Evolutionary conservation across 495 filamentous ascomycete species (phyloP).

Genomic region (Chaetomidium leptoderma): DNA sequence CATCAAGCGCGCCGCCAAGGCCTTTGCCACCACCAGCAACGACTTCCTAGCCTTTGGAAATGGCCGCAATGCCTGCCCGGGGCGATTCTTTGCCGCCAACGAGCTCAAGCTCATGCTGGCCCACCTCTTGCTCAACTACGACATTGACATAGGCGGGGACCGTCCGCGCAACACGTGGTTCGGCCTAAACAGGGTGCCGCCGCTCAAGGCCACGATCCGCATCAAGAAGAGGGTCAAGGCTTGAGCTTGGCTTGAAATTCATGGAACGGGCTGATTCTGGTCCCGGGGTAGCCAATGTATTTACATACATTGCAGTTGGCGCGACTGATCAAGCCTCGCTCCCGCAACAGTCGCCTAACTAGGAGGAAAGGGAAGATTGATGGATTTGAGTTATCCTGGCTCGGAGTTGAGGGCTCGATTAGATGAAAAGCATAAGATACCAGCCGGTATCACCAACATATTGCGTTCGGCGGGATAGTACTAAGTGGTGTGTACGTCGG

Average conservation of each 20-base stretch:
- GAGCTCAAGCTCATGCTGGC: constrained; percentile 43
- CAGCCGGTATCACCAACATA: too few species aligned
- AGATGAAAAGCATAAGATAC: too few species aligned
- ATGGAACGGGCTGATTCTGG: too few species aligned
- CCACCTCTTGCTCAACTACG: constrained; percentile 40
- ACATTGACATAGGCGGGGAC: constrained; percentile 27
- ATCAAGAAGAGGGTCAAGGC: constrained; percentile 30
- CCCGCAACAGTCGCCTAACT: too few species aligned
- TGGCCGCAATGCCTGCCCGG: constrained; percentile 38
- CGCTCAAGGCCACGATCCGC: constrained; percentile 35
- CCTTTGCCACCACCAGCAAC: constrained; percentile 31
- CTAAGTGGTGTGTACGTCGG: too few species aligned
- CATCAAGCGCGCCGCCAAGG: constrained; percentile 31
- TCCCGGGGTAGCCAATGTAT: too few species aligned
- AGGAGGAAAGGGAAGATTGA: too few species aligned
- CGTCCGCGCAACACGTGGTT: constrained; percentile 35
- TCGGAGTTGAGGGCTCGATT: too few species aligned
- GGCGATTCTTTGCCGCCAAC: constrained; percentile 41
- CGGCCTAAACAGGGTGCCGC: constrained; percentile 30
- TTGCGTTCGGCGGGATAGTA: too few species aligned
- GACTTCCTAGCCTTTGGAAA: constrained; percentile 38
- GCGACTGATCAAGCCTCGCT: too few species aligned
- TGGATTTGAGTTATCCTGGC: too few species aligned
- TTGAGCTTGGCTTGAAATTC: neutral
- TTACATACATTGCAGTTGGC: too few species aligned